A percentile compares a stretch with the other conserved stretches of the same genome.
Evolutionary conservation across 2,329 filamentous ascomycete species (phyloP).

Genomic region (Neofusicoccum parvum): DNA sequence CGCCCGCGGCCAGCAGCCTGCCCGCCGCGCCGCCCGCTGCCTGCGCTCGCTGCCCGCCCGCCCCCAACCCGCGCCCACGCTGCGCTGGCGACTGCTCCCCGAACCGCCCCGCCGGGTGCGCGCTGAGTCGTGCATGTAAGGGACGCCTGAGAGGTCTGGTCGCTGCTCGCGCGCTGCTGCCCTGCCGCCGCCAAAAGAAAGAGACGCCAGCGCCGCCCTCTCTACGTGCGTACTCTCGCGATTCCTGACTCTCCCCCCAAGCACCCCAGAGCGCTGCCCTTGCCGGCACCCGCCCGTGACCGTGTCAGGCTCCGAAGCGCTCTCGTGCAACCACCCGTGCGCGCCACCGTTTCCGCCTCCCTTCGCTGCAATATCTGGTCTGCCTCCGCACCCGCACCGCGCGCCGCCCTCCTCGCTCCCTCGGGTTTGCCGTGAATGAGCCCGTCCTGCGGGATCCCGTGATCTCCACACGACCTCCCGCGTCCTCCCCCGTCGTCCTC

Average conservation of each 20-base stretch:
- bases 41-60: conserved; percentile 5
- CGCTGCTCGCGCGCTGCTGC: neutral
- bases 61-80: conserved; percentile 1
- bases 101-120: neutral
- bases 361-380: conserved; percentile 15
- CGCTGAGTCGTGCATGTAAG: conserved; percentile 18
- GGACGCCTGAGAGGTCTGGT: conserved; percentile 15
- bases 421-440: neutral
- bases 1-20: neutral
- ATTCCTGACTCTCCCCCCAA: neutral
- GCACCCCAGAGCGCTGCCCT: neutral
- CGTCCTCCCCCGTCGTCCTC: conserved; percentile 18
- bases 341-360: conserved; percentile 22
- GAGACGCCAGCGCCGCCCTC: neutral
- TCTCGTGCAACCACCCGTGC: conserved; percentile 19
- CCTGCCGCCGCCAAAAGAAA: conserved; percentile 5
- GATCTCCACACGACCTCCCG: conserved; percentile 23
- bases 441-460: conserved; percentile 1
- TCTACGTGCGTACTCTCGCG: neutral
- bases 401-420: neutral
- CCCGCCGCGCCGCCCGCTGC: neutral
- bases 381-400: conserved; percentile 6
- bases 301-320: conserved; percentile 16
- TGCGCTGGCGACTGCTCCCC: conserved; percentile 15
- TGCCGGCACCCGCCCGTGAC: conserved; percentile 21